Evolutionary conservation across 345 rosid genomes (phyloP).

Genomic region (Gossypium herbaceum): DNA sequence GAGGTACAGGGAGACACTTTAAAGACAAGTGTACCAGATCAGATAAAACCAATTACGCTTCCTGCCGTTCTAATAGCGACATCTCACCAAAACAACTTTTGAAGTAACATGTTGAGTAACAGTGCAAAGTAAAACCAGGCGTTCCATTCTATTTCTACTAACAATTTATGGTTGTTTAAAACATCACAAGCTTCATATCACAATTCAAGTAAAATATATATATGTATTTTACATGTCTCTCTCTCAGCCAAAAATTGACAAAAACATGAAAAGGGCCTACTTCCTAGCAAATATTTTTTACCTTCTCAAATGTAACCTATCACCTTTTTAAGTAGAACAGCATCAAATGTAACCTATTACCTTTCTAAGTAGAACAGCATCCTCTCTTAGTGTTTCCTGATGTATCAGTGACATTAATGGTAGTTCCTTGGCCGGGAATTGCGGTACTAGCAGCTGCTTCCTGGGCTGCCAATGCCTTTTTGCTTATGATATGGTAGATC

Average conservation of each 20-base stretch:
- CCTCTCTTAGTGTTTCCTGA: conserved; percentile 42
- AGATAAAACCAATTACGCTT: background rate
- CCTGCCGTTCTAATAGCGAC: background rate
- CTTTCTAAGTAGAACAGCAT: conserved; percentile 53
- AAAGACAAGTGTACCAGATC: background rate
- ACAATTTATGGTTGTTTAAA: background rate
- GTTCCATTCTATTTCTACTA: conserved; percentile 10
- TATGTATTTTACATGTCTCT: conserved; percentile 44
- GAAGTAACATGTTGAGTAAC: background rate
- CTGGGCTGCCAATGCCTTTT: conserved; percentile 68
- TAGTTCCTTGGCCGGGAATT: conserved; percentile 56
- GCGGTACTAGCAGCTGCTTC: conserved; percentile 49
- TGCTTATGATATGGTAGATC: conserved; percentile 67
- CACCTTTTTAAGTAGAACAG: conserved; percentile 44
- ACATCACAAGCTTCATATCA: conserved; percentile 30
- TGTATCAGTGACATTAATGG: conserved; percentile 52
- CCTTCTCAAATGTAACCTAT: conserved; percentile 15
- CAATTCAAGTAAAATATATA: conserved; percentile 16
- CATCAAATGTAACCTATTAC: conserved; percentile 29
- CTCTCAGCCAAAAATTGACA: conserved; percentile 33
- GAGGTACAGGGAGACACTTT: background rate
- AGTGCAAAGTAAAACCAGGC: conserved; percentile 6
- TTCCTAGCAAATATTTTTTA: conserved; percentile 11
- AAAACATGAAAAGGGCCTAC: background rate
- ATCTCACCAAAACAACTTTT: conserved; percentile 1